A percentile compares a stretch with the other conserved stretches of the same genome.
These are phyloP conservation scores for Amaranthus tricolor DNA, from an alignment of 179 eudicot genomes.

Conservation along the genomic window DNA sequence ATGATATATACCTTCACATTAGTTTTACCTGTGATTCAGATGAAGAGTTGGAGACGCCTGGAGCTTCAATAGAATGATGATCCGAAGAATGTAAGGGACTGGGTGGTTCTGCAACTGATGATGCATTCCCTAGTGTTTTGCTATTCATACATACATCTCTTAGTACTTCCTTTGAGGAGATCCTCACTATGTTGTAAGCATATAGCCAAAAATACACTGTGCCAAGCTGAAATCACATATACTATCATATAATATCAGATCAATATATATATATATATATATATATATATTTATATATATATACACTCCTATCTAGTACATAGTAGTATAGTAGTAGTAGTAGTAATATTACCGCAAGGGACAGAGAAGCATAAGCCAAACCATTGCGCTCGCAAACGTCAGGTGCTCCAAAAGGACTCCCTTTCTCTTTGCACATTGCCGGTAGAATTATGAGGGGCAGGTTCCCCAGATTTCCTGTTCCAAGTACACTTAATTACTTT, in stretches of 20 bases:
- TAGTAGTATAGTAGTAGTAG: not conserved
- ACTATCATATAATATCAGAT: not conserved
- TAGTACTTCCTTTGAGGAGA: slow-evolving; percentile 24
- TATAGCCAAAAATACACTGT: slow-evolving; percentile 75
- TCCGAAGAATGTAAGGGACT: slow-evolving; percentile 2
- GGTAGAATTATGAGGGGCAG: slow-evolving; percentile 75
- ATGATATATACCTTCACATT: not conserved
- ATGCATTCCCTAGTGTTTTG: not conserved
- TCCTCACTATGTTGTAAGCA: slow-evolving; percentile 66
- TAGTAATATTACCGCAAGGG: slow-evolving; percentile 68
- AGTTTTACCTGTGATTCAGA: slow-evolving; percentile 2
- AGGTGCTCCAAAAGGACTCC: slow-evolving; percentile 75
- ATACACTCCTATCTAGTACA: too few species aligned
- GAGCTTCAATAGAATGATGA: slow-evolving; percentile 3
- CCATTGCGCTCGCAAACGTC: slow-evolving; percentile 55
- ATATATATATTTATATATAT: too few species aligned
- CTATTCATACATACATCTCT: not conserved
- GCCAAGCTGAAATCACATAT: slow-evolving; percentile 55
- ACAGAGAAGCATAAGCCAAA: slow-evolving; percentile 75
- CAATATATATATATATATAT: too few species aligned
- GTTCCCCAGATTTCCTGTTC: slow-evolving; percentile 79
- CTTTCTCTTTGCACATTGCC: slow-evolving; percentile 82
- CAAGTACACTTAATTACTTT: not conserved
- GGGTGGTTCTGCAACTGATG: not conserved
- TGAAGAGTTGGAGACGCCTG: not conserved